Evolutionary conservation across 257 asterid species (phyloP).

Genomic region (Anisodus acutangulus): DNA sequence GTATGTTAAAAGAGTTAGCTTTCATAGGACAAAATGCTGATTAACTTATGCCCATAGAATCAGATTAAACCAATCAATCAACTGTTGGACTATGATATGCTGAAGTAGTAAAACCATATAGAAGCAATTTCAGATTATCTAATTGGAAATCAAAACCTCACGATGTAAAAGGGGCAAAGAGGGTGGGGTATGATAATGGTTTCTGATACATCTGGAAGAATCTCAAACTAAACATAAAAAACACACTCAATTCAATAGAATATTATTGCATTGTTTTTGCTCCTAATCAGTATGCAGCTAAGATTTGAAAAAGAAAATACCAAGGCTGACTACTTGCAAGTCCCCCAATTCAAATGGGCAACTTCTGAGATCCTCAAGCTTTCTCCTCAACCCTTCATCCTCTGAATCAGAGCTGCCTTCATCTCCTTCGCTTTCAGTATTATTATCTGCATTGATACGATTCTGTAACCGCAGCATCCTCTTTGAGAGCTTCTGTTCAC

Average conservation of each 20-base stretch:
- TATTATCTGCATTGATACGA: constrained; percentile 50
- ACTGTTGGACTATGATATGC: background rate
- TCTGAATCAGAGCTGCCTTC: constrained; percentile 59
- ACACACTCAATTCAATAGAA: background rate
- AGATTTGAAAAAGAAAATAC: constrained; percentile 42
- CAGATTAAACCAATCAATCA: background rate
- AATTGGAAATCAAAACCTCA: background rate
- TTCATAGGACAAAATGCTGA: background rate
- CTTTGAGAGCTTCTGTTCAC: constrained; percentile 76
- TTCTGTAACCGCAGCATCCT: constrained; percentile 74
- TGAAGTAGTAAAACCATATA: background rate
- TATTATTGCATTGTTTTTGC: constrained; percentile 19
- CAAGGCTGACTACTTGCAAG: constrained; percentile 71
- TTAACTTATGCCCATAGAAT: background rate
- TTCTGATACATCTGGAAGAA: constrained; percentile 14
- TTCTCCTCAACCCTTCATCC: constrained; percentile 61
- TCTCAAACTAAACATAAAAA: background rate
- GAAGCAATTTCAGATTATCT: background rate
- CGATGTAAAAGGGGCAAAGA: background rate
- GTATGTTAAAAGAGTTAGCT: background rate
- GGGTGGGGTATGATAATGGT: background rate
- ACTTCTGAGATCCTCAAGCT: constrained; percentile 59
- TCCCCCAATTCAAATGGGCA: constrained; percentile 69
- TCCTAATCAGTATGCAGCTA: constrained; percentile 14
- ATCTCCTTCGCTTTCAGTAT: constrained; percentile 52